These are phyloP conservation scores for Pythium chondricola DNA, from an alignment of 352 stramenopile species.

Conservation along the genomic window DNA sequence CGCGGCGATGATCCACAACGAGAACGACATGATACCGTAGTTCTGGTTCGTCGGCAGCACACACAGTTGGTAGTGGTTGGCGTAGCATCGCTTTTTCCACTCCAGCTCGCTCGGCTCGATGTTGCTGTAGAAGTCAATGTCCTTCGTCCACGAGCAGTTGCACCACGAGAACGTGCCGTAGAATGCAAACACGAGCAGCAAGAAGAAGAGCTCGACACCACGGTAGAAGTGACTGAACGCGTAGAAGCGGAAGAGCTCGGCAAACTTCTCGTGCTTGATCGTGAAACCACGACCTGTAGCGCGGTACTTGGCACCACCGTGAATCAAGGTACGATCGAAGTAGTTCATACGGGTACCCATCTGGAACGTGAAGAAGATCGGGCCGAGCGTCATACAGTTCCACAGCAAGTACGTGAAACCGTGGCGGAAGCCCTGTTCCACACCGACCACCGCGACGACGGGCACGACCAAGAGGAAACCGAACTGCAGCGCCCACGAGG, in stretches of 20 bases:
- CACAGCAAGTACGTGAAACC: conserved; percentile 91
- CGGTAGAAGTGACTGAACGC: conserved; percentile 97
- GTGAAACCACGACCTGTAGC: conserved; percentile 98
- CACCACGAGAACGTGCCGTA: conserved; percentile 94
- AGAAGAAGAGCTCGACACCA: conserved; percentile 91
- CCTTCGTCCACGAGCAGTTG: conserved; percentile 78
- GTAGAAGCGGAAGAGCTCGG: conserved; percentile 97
- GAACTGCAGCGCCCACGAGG: conserved; percentile 94
- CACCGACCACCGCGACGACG: conserved; percentile 94
- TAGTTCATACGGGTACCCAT: conserved; percentile 99
- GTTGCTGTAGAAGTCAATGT: conserved; percentile 69
- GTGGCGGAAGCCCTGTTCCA: conserved; percentile 94
- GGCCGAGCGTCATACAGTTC: conserved; percentile 95
- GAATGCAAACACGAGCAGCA: conserved; percentile 72
- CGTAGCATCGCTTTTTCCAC: conserved; percentile 75
- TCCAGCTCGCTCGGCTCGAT: conserved; percentile 66
- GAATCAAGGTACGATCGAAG: conserved; percentile 97
- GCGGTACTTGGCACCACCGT: conserved; percentile 97
- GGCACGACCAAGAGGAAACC: conserved; percentile 96
- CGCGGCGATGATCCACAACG: conserved; percentile 91
- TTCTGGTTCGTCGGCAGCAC: conserved; percentile 94
- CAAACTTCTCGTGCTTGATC: conserved; percentile 97
- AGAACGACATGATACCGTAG: conserved; percentile 97
- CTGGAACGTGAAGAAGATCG: conserved; percentile 99
- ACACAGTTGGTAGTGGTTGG: conserved; percentile 82